Base-by-base conservation (phyloP, 2,329 filamentous ascomycete genomes). In the Zarea fungicola region DNA sequence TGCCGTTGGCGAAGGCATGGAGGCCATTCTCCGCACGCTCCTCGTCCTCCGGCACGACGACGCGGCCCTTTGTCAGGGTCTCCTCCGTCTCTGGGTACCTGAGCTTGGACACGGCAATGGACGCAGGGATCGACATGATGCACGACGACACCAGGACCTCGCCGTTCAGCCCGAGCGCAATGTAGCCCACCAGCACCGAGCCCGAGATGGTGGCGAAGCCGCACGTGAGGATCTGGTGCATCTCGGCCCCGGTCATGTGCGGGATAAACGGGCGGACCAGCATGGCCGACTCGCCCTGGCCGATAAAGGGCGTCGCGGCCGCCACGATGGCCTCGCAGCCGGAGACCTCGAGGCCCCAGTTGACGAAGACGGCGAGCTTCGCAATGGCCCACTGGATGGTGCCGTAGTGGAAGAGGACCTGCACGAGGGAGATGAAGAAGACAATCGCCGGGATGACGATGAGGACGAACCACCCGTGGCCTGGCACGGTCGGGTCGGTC, bases 121-220 rank as follows among this genome's bases (percentile, higher is more conserved):
- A 95, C 1, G 90, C 90, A 0, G 91, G 91, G 55, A 96, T 96
- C 59, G 86, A 91, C 91, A 96, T 96, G 65, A 96, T 90, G 63
- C 90, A 96, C 7, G 87, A 91, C 2, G 89, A 95, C 23, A 96
- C 85, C 39, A 96, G 75, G 4, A 88, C 90, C 65, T 95, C 86
- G 1, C 87, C 75, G 65, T 90, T 93, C 48, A 96, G 76, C 34
- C 90, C 90, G 60, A 96, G 81, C 23, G 76, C 73, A 54, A 96
- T 91, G 67, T 95, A 96, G 13, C 87, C 87, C 23, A 93, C 85
- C 29, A 96, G 73, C 11, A 95, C 88, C 60, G 84, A 89, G 53
- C 91, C 91, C 10, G 90, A 87, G 59, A 96, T 96, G 40, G 91
- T 96, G 21, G 91, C 90, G 59, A 95, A 95, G 53, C 90, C 91